A percentile compares a stretch with the other conserved stretches of the same genome.
phyloP scores from a whole-genome alignment of 1,284 basidiomycete species.

The Ustilago sp. region DNA sequence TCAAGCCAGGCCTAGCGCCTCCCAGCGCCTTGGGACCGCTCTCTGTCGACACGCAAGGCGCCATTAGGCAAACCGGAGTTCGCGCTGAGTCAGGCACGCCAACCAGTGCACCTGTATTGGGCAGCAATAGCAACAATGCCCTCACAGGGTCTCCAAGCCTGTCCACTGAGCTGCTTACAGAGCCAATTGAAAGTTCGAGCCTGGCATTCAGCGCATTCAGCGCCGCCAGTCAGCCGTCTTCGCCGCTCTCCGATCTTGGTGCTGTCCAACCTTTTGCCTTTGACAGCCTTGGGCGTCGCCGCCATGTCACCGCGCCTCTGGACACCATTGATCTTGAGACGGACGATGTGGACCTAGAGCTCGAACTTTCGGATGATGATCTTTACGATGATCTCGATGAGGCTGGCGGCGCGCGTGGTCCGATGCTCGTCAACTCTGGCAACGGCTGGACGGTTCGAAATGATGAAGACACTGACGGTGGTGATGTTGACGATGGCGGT shows the following conservation, averaged over 20 bases:
- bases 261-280: constrained; percentile 22
- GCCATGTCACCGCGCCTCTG: constrained; percentile 17
- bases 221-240: constrained; percentile 44
- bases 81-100: constrained; percentile 33
- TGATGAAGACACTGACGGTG: constrained; percentile 7
- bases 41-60: constrained; percentile 40
- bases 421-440: constrained; percentile 53
- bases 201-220: constrained; percentile 31
- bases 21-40: constrained; percentile 9
- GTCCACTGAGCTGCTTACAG: constrained; percentile 33
- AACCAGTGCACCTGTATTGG: constrained; percentile 46
- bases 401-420: constrained; percentile 1
- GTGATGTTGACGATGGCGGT: constrained; percentile 9
- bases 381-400: constrained; percentile 41
- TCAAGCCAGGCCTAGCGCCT: background rate
- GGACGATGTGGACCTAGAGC: constrained; percentile 49
- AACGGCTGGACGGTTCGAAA: constrained; percentile 51
- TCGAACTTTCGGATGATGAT: constrained; percentile 61
- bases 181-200: constrained; percentile 24
- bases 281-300: constrained; percentile 40
- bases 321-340: constrained; percentile 22
- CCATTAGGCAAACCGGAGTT: constrained; percentile 31
- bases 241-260: constrained; percentile 27
- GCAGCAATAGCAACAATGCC: constrained; percentile 23
- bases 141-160: constrained; percentile 24